Base-by-base conservation (phyloP, 2,329 filamentous ascomycete species). In the Cladorrhinum sp. region DNA sequence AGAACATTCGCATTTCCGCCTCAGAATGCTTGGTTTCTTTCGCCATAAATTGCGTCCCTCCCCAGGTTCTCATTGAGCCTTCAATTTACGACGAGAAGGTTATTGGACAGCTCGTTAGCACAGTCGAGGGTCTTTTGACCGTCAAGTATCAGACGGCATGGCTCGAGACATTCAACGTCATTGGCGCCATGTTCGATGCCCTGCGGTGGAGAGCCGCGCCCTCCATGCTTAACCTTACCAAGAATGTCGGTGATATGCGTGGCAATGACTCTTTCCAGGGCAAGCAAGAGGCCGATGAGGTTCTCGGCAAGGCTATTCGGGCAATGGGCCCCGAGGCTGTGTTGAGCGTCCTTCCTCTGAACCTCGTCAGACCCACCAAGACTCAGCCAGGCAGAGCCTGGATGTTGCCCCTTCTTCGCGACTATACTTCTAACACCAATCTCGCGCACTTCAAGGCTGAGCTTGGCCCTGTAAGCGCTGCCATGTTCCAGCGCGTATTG, bases 21-120 rank as follows among this genome's bases (percentile, higher is more conserved):
- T 96, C 95, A 0, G 93, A 99, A 74, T 97, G 95, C 73, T 78
- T 99, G 62, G 90, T 97, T 59, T 97, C 93, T 0, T 95, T 99
- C 72, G 82, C 96, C 71, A 90, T 87, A 65, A 97, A 95, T 72
- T 96, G 95, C 70, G 82, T 99, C 27, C 95, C 95, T 1, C 82
- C 88, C 55, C 87, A 85, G 66, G 90, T 93, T 50, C 86, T 99
- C 36, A 76, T 96, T 6, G 91, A 97, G 65, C 92, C 93, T 23
- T 96, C 93, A 1, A 84, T 96, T 51, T 96, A 91, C 73, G 93
- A 98, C 67, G 93, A 98, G 74, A 96, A 96, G 76, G 83, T 87
- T 0, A 76, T 98, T 9, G 90, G 92, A 71, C 93, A 92, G 72
- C 75, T 99, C 22, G 87, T 90, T 12, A 89, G 85, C 71, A 82